phyloP scores from a whole-genome alignment of 106 monocot species.

The Xerophyta viscosa region DNA sequence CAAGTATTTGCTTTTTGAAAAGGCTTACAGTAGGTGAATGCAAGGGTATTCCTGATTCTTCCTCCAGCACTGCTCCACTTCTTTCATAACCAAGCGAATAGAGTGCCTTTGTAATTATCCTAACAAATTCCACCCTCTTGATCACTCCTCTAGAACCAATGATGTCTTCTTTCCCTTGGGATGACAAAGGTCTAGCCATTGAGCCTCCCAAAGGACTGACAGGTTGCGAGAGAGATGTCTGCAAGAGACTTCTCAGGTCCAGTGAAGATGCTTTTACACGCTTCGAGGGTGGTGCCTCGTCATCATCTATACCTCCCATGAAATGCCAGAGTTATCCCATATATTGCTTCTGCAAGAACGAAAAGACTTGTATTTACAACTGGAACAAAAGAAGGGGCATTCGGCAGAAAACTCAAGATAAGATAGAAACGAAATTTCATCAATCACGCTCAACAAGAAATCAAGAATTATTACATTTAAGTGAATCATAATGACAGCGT shows the following conservation, averaged over 20 bases:
- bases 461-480: no score
- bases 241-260: constrained; percentile 15
- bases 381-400: no score
- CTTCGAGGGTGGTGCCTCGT: constrained; percentile 57
- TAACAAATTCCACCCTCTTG: constrained; percentile 58
- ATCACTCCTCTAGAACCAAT: constrained; percentile 54
- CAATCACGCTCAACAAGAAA: no score
- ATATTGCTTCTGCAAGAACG: constrained; percentile 14
- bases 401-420: no score
- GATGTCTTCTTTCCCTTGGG: constrained; percentile 44
- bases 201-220: constrained; percentile 43
- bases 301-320: constrained; percentile 65
- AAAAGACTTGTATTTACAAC: no score
- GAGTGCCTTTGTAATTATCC: constrained; percentile 64
- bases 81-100: constrained; percentile 69
- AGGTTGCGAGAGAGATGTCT: constrained; percentile 19
- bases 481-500: no score
- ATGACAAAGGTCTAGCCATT: constrained; percentile 48
- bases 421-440: no score
- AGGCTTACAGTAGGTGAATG: constrained; percentile 33
- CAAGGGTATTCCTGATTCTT: constrained; percentile 70
- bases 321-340: constrained; percentile 67
- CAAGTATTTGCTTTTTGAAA: constrained; percentile 54
- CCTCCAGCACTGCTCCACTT: constrained; percentile 54
- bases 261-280: constrained; percentile 36